Evolutionary conservation across 2,329 filamentous ascomycete genomes (phyloP).

Genomic region (Cladosporium sp.): DNA sequence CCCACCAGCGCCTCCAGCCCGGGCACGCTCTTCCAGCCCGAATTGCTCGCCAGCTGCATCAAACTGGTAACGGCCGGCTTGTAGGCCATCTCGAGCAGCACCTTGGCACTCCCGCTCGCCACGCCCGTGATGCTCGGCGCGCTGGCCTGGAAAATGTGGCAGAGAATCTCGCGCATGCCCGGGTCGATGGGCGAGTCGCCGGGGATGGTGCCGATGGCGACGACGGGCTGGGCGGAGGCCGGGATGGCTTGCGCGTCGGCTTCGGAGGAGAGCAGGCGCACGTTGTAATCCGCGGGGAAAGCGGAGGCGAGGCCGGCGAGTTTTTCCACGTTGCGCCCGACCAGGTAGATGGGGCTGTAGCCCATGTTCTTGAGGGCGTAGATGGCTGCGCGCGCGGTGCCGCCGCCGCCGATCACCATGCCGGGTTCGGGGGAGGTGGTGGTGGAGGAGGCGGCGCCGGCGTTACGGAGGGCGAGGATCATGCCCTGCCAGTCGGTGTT

Average conservation of each 20-base stretch:
- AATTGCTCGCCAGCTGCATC: constrained; percentile 76
- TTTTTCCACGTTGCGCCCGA: constrained; percentile 70
- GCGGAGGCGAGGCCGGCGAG: constrained; percentile 62
- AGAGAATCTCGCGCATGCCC: constrained; percentile 62
- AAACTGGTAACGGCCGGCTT: constrained; percentile 78
- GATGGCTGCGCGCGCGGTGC: constrained; percentile 86
- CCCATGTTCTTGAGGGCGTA: constrained; percentile 81
- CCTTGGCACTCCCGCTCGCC: constrained; percentile 37
- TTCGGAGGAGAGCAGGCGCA: constrained; percentile 58
- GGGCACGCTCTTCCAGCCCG: constrained; percentile 77
- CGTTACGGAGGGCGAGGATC: constrained; percentile 69
- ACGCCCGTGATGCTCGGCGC: constrained; percentile 32
- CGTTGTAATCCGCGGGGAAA: constrained; percentile 70
- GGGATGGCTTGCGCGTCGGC: constrained; percentile 49
- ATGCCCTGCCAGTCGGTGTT: constrained; percentile 98
- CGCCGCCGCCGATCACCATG: constrained; percentile 85
- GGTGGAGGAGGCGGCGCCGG: constrained; percentile 49
- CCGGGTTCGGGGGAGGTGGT: constrained; percentile 49
- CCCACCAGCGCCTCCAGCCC: constrained; percentile 86
- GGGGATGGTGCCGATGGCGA: constrained; percentile 87
- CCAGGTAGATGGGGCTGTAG: constrained; percentile 80
- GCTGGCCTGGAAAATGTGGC: constrained; percentile 47
- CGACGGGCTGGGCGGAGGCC: constrained; percentile 51
- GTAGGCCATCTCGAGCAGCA: constrained; percentile 94
- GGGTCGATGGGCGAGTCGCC: constrained; percentile 79